Conservation (phyloP, 176 grass and related monocot genomes). For the Cocos nucifera region DNA sequence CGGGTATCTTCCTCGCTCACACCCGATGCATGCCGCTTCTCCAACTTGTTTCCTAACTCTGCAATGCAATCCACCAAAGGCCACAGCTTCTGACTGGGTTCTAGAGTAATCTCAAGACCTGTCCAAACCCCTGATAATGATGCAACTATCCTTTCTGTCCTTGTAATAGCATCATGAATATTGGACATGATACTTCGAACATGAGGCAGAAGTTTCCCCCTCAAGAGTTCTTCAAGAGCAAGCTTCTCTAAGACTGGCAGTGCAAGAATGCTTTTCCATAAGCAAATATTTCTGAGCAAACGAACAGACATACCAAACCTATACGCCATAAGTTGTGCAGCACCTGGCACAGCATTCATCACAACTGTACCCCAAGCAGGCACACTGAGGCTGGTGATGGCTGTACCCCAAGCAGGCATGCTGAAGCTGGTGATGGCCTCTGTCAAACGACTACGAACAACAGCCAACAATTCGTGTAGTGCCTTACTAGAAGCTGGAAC, state of each 20-base stretch:
- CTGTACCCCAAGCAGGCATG: slow-evolving; percentile 71
- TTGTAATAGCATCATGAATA: slow-evolving; percentile 65
- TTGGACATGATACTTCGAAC: slow-evolving; percentile 72
- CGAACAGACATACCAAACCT: slow-evolving; percentile 75
- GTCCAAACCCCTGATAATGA: slow-evolving; percentile 45
- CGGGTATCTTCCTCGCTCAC: slow-evolving; percentile 51
- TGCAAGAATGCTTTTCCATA: slow-evolving; percentile 86
- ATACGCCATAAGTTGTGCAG: slow-evolving; percentile 56
- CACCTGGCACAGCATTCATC: slow-evolving; percentile 65
- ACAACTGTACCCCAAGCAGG: slow-evolving; percentile 75
- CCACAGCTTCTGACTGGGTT: slow-evolving; percentile 34
- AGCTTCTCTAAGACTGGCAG: slow-evolving; percentile 64
- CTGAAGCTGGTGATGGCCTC: slow-evolving; percentile 51
- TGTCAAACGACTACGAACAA: slow-evolving; percentile 47
- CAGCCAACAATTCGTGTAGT: slow-evolving; percentile 50
- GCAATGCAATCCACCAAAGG: slow-evolving; percentile 56
- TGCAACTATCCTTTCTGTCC: slow-evolving; percentile 62
- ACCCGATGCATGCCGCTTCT: slow-evolving; percentile 38
- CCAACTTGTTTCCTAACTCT: slow-evolving; percentile 67
- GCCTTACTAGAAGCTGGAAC: slow-evolving; percentile 49
- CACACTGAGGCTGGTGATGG: slow-evolving; percentile 45
- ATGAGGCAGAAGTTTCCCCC: slow-evolving; percentile 81
- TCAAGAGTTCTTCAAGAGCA: slow-evolving; percentile 66
- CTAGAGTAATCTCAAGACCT: slow-evolving; percentile 8
- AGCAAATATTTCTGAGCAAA: slow-evolving; percentile 70